Evolutionary conservation across 1,284 basidiomycete genomes (phyloP).

Genomic region (Papiliotrema terrestris): DNA sequence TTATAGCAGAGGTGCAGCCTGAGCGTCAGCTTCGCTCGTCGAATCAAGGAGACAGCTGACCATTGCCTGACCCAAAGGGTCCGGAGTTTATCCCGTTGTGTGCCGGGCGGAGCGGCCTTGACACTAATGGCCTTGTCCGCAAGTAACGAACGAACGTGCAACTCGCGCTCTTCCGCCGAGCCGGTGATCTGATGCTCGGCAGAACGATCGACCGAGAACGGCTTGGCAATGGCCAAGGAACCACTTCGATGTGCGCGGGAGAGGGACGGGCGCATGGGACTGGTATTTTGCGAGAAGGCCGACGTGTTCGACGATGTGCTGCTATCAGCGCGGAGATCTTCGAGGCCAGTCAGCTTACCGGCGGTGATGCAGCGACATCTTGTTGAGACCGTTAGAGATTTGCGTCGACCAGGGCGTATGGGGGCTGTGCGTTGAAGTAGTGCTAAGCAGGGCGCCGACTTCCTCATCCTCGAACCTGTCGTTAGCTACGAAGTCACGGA

Average conservation of each 20-base stretch:
- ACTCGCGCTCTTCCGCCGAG: slow-evolving; percentile 28
- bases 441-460: slow-evolving; percentile 21
- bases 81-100: slow-evolving; percentile 36
- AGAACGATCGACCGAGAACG: background rate
- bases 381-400: slow-evolving; percentile 22
- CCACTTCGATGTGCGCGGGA: slow-evolving; percentile 17
- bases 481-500: background rate
- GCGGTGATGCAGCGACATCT: slow-evolving; percentile 33
- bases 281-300: slow-evolving; percentile 4
- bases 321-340: background rate
- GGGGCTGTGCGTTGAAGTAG: slow-evolving; percentile 18
- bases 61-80: slow-evolving; percentile 39
- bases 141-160: slow-evolving; percentile 24
- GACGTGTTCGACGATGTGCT: slow-evolving; percentile 4
- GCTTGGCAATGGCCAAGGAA: slow-evolving; percentile 8
- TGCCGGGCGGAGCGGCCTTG: slow-evolving; percentile 11
- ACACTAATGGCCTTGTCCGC: slow-evolving; percentile 16
- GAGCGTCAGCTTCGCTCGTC: background rate
- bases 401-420: slow-evolving; percentile 25
- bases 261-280: slow-evolving; percentile 13
- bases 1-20: slow-evolving; percentile 42
- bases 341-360: slow-evolving; percentile 10
- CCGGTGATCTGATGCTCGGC: slow-evolving; percentile 19
- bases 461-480: slow-evolving; percentile 39
- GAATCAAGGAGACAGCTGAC: slow-evolving; percentile 16